A percentile compares a stretch with the other conserved stretches of the same genome.
Conservation (phyloP, 768 basidiomycete genomes). For the Suillus subluteus region DNA sequence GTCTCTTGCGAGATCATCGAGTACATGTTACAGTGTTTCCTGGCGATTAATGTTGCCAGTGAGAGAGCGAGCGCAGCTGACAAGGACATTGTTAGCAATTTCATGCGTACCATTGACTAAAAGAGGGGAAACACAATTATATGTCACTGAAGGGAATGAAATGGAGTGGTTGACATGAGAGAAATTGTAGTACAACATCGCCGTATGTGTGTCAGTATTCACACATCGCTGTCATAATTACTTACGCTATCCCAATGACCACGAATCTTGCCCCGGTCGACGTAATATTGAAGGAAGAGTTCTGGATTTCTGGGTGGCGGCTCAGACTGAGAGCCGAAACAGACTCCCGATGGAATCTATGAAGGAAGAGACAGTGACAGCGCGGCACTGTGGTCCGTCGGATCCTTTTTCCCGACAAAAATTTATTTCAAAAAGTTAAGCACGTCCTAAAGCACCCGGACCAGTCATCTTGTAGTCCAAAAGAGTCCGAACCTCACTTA, state of each 20-base stretch:
- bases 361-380: too few relatives aligned
- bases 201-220: not conserved
- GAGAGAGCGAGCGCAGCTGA: slow-evolving; percentile 48
- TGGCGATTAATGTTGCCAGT: slow-evolving; percentile 24
- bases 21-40: too few relatives aligned
- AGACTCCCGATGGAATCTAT: too few relatives aligned
- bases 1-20: slow-evolving; percentile 46
- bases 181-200: too few relatives aligned
- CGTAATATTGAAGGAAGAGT: not conserved
- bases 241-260: not conserved
- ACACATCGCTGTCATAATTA: not conserved
- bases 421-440: not conserved
- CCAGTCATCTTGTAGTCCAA: not conserved
- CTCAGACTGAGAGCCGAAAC: too few relatives aligned
- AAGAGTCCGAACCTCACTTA: not conserved
- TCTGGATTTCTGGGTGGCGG: too few relatives aligned
- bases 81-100: slow-evolving; percentile 52
- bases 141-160: slow-evolving; percentile 31
- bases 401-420: not conserved
- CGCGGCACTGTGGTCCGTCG: not conserved
- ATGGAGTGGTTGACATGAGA: not conserved
- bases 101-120: slow-evolving; percentile 53
- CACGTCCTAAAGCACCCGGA: not conserved
- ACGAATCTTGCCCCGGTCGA: not conserved
- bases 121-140: slow-evolving; percentile 58